Evolutionary conservation across 768 basidiomycete species (phyloP), one percentile per base, ranked within the genome.

Genomic region (Jaapia argillacea): DNA sequence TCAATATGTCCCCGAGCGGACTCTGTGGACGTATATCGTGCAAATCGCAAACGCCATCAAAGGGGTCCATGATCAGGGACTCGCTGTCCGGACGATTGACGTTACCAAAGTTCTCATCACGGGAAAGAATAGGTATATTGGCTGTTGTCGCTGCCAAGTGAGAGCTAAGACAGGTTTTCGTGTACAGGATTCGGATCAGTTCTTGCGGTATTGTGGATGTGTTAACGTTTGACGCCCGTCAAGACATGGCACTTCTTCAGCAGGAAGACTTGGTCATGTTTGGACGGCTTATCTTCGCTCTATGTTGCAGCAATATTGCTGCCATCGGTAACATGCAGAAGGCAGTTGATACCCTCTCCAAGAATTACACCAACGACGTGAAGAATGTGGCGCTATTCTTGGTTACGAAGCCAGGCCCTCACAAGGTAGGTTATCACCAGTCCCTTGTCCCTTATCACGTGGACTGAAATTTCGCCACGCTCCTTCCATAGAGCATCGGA

Each of bases 181-280:
- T 20, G 40, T 25, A 22, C 44, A 89, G 92, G 40, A 60, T 97
- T 23, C 80, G 90, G n/a, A 73, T 98, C 31, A 74, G 83, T 48
- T 85, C 89, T 0, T 91, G 89, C 47, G 88, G 89, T 0, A 69
- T 96, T 26, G 70, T 89, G 38, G 94, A 99, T 52, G 81, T 96
- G 4, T 66, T 97, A 35, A 73, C 77, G 51, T 80, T 84, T 57
- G 88, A 88, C 44, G 68, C 79, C 5, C 74, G 69, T 16, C 73
- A 78, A 49, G 80, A 84, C 43, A 57, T 79, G 3, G 49, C 64
- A 14, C 45, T 71, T 5, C 62, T 79, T 36, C 86, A 91, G 67
- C 89, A 92, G 65, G 92, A 98, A 45, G 96, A 99, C 57, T 63
- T 97, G 10, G 66, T 76, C 28, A 78, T 83, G 67, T 85, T 99